Evolutionary conservation across 768 basidiomycete genomes (phyloP).

Genomic region (Mycena galericulata): DNA sequence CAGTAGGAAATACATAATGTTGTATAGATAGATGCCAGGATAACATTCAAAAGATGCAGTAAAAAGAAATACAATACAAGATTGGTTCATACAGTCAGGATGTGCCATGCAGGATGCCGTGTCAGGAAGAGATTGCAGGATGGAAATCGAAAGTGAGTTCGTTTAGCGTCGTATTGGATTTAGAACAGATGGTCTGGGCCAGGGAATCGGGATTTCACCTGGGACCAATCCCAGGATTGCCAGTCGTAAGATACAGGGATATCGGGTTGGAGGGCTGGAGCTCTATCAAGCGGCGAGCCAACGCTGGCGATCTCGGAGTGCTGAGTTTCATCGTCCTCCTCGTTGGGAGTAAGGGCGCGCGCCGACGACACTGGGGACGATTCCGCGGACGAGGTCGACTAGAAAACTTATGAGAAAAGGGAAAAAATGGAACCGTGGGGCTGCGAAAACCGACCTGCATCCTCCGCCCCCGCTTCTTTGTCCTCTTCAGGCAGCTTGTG

Average conservation of each 20-base stretch:
- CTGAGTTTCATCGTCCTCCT: slow-evolving; percentile 2
- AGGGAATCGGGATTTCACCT: slow-evolving; percentile 24
- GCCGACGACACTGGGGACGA: slow-evolving; percentile 19
- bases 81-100: slow-evolving; percentile 12
- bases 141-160: neutral
- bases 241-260: slow-evolving; percentile 37
- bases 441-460: slow-evolving; percentile 5
- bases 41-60: neutral
- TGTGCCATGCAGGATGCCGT: neutral
- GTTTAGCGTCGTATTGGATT: neutral
- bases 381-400: neutral
- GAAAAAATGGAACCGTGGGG: neutral
- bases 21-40: neutral
- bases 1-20: slow-evolving; percentile 26
- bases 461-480: slow-evolving; percentile 36
- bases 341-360: slow-evolving; percentile 26
- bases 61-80: too few species aligned
- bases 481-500: slow-evolving; percentile 66
- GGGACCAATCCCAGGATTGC: slow-evolving; percentile 59
- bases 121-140: neutral
- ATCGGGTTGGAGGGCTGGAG: neutral
- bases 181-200: neutral
- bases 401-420: neutral
- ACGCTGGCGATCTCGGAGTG: neutral
- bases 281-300: neutral